Base-by-base conservation (phyloP, 2,329 filamentous ascomycete species). In the Cladosporium sphaerospermum region DNA sequence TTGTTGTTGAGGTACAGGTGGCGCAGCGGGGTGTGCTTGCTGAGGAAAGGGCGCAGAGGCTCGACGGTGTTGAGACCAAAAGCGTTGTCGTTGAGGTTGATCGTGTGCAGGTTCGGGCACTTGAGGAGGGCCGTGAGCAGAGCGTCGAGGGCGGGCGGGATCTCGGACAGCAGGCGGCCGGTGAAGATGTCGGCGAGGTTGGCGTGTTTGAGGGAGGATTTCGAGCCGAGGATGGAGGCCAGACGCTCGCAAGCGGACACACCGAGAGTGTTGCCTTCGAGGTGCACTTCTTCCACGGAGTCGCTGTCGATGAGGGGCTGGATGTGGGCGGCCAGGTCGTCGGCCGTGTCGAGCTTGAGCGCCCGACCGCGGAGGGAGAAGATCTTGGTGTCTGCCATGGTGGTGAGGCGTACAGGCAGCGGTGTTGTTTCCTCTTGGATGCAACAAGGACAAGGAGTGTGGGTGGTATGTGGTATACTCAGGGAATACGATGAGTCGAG, bases 171-270 rank as follows among this genome's bases (percentile, higher is more conserved):
- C 43, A 97, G 82, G 61, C 93, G 89, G 32, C 88, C 89, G 55
- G 93, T 99, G 77, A 97, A 99, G 76, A 99, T 96, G 71, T 99
- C 93, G 70, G 91, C 91, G 54, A 99, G 79, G 74, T 96, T 95
- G 67, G 88, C 91, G 66, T 85, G 77, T 83, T 85, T 63, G 33
- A 68, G 56, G 18, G 78, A 85, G 74, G 89, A 89, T 75, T 97
- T 95, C 53, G 86, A 88, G 57, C 85, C 81, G 53, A 99, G 77
- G 48, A 95, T 85, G 62, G 89, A 83, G 42, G 89, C 91, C 42
- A 99, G 82, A 32, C 85, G 84, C 71, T 91, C 85, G 68, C 87
- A 95, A 45, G 93, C 93, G 45, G 85, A 88, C 51, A 96, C 84
- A 50, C 93, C 93, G 48, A 97, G 77, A 1, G 93, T 97, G 76